A percentile compares a stretch with the other conserved stretches of the same genome.
Evolutionary conservation across 441 rosid genomes (phyloP).

Genomic region (Erodium chrysanthum): DNA sequence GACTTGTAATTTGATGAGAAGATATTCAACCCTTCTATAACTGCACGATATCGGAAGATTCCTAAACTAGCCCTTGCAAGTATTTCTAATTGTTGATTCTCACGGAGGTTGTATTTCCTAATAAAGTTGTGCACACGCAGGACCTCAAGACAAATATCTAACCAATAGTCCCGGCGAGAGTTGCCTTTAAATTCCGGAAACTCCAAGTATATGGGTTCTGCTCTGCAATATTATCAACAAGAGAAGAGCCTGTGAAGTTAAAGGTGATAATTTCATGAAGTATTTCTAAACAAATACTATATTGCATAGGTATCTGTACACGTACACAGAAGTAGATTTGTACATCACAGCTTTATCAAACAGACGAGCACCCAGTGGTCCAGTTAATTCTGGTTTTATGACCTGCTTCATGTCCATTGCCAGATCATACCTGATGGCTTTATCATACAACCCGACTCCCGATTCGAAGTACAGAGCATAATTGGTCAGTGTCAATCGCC

Average conservation of each 20-base stretch:
- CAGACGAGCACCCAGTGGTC: conserved; percentile 88
- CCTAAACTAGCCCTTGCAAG: conserved; percentile 67
- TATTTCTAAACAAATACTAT: conserved; percentile 15
- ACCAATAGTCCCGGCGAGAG: conserved; percentile 84
- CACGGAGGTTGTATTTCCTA: conserved; percentile 50
- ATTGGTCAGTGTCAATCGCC: conserved; percentile 74
- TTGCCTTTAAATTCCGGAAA: conserved; percentile 88
- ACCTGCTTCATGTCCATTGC: conserved; percentile 62
- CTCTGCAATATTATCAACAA: conserved; percentile 27
- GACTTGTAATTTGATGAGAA: conserved; percentile 74
- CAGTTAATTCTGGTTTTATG: conserved; percentile 79
- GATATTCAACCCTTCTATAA: conserved; percentile 61
- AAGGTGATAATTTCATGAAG: conserved; percentile 7
- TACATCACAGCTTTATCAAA: conserved; percentile 93
- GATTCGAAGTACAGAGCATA: conserved; percentile 75
- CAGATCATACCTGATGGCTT: conserved; percentile 70
- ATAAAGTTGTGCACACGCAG: conserved; percentile 58
- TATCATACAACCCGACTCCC: conserved; percentile 73
- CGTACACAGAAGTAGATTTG: conserved; percentile 63
- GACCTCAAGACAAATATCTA: conserved; percentile 70
- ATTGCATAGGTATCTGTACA: conserved; percentile 18
- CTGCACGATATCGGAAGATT: conserved; percentile 60
- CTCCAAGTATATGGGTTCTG: conserved; percentile 73
- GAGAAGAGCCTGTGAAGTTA: conserved; percentile 9
- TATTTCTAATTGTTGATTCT: conserved; percentile 52